Evolutionary conservation across 768 basidiomycete genomes (phyloP).

Genomic region (Naganishia kalamii): DNA sequence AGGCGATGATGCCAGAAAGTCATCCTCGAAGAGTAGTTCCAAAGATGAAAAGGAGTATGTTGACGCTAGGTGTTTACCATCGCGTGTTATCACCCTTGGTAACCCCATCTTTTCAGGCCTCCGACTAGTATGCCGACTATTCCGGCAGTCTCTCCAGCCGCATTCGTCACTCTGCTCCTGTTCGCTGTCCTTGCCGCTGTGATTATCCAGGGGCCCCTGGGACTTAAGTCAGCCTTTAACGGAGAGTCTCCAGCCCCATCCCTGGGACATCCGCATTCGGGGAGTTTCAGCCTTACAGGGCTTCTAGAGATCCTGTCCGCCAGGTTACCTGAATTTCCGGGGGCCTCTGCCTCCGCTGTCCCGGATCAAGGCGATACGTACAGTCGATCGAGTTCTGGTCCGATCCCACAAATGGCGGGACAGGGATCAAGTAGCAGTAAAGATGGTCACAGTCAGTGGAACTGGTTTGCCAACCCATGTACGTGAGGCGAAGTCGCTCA

Average conservation of each 20-base stretch:
- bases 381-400: too few species aligned
- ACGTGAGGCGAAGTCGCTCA: background rate
- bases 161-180: slow-evolving; percentile 14
- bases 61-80: background rate
- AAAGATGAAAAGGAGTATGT: slow-evolving; percentile 13
- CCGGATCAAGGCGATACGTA: too few species aligned
- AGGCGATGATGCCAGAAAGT: slow-evolving; percentile 9
- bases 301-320: background rate
- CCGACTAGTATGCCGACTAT: background rate
- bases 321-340: background rate
- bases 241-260: background rate
- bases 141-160: slow-evolving; percentile 15
- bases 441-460: slow-evolving; percentile 33
- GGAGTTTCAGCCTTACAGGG: background rate
- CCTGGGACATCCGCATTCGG: background rate
- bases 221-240: slow-evolving; percentile 9
- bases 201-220: slow-evolving; percentile 21
- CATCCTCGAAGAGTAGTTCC: background rate
- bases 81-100: background rate
- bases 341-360: background rate
- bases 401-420: slow-evolving; percentile 35
- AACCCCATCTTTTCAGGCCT: background rate
- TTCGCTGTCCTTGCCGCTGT: slow-evolving; percentile 18
- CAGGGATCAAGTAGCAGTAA: slow-evolving; percentile 32
- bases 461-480: slow-evolving; percentile 37